phyloP scores from a whole-genome alignment of 129 eudicot genomes.

The Flaveria sonorensis region DNA sequence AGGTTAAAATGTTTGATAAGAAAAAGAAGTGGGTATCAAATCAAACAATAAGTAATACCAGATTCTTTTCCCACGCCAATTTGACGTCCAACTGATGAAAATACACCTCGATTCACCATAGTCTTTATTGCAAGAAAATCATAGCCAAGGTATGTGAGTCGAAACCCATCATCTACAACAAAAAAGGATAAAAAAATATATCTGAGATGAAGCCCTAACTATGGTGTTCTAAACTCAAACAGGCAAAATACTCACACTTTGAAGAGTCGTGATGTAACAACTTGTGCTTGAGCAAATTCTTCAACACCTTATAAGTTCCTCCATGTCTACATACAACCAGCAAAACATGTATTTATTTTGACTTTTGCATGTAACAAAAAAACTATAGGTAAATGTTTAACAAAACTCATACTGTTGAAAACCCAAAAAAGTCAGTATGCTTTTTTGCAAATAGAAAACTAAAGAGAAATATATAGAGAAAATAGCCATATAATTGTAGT shows the following conservation, averaged over 20 bases:
- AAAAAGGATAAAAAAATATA: neutral
- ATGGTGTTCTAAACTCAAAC: neutral
- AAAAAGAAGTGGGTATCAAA: neutral
- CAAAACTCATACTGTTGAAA: neutral
- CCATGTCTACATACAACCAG: slow-evolving; percentile 64
- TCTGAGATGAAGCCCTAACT: slow-evolving; percentile 3
- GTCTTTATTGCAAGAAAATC: slow-evolving; percentile 97
- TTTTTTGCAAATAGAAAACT: neutral
- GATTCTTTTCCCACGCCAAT: slow-evolving; percentile 98
- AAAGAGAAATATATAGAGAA: neutral
- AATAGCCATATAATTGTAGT: neutral
- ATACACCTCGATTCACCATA: slow-evolving; percentile 85
- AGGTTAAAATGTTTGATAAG: neutral
- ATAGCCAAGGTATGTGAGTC: slow-evolving; percentile 91
- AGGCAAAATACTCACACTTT: slow-evolving; percentile 53
- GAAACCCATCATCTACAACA: slow-evolving; percentile 81
- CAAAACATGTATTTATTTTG: slow-evolving; percentile 4
- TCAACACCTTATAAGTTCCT: slow-evolving; percentile 90
- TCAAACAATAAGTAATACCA: slow-evolving; percentile 43
- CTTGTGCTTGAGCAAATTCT: slow-evolving; percentile 92
- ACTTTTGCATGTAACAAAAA: neutral
- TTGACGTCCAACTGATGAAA: slow-evolving; percentile 88
- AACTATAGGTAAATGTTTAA: neutral
- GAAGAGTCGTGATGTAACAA: slow-evolving; percentile 88
- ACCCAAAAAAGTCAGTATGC: neutral